Conservation (phyloP, 2,329 filamentous ascomycete species). For the Penicillium sp. region DNA sequence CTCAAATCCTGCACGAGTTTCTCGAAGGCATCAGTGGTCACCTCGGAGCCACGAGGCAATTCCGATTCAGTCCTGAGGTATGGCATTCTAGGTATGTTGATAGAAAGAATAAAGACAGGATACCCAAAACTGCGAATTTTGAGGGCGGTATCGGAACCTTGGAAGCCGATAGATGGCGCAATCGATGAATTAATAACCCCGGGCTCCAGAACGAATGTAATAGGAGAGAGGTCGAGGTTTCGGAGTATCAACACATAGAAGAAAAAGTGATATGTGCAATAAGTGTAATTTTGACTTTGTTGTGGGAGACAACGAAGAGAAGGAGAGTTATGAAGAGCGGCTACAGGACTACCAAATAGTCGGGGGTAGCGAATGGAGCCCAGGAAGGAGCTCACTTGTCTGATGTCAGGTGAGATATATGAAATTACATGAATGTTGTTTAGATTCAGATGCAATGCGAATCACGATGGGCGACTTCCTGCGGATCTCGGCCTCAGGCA, state of each 20-base stretch:
- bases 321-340: too few species aligned
- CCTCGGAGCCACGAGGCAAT: constrained; percentile 10
- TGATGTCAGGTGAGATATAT: too few species aligned
- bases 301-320: too few species aligned
- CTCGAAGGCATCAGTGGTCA: constrained; percentile 56
- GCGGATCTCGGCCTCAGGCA: constrained; percentile 5
- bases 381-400: too few species aligned
- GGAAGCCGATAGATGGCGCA: constrained; percentile 2
- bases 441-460: background rate
- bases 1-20: constrained; percentile 73
- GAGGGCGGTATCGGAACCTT: constrained; percentile 7
- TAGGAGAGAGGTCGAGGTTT: too few species aligned
- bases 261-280: too few species aligned
- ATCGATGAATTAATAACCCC: background rate
- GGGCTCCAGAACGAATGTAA: too few species aligned
- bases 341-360: too few species aligned
- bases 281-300: too few species aligned
- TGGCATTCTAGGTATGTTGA: constrained; percentile 30
- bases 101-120: background rate
- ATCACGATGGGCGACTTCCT: background rate
- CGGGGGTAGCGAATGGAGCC: too few species aligned
- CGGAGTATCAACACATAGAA: too few species aligned
- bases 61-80: constrained; percentile 29
- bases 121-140: background rate
- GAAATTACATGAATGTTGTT: too few species aligned